Base-by-base conservation (phyloP, 179 eudicot species). In the Silene coronaria region DNA sequence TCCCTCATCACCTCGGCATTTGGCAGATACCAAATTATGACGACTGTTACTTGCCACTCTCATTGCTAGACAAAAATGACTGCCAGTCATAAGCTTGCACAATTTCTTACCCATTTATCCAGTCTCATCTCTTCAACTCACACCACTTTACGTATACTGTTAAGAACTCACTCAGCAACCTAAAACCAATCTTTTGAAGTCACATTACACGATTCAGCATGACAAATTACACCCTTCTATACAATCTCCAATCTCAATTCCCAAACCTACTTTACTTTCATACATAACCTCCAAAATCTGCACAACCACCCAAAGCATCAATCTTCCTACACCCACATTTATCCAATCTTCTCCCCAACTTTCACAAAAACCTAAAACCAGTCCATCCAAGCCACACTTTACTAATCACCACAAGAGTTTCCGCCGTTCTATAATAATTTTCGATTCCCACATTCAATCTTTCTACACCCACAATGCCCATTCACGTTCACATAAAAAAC, bases 391-490 rank as follows among this genome's bases (percentile, higher is more conserved):
- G 34, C 28, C 55, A 19, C 51, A 42, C n/a, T 38, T 22, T 4
- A 38, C 30, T 4, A 32, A 19, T 67, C 17, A 21, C 9, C 11
- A 13, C 23, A 17, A 13, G 0, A 45, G 11, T 45, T 10, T 5
- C 13, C 4, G 11, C 24, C 55, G 6, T 36, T 32, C 53, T 19
- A 19, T 8, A n/a, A n/a, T n/a, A n/a, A n/a, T n/a, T n/a, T n/a
- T n/a, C n/a, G n/a, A n/a, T n/a, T n/a, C n/a, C n/a, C n/a, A n/a
- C n/a, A n/a, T n/a, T n/a, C n/a, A 22, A 45, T 11, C 72, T 24
- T 69, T 69, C 27, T 14, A 45, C 58, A 69, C 57, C 72, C 22
- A 70, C 58, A 70, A 14, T 48, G 1, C 60, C 59, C 63, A 16
- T 42, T 38, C 7, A 27, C 16, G 24, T 19, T 26, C 70, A 16